Evolutionary conservation across 176 grass and related monocot genomes (phyloP).

Genomic region (Lolium multiflorum): DNA sequence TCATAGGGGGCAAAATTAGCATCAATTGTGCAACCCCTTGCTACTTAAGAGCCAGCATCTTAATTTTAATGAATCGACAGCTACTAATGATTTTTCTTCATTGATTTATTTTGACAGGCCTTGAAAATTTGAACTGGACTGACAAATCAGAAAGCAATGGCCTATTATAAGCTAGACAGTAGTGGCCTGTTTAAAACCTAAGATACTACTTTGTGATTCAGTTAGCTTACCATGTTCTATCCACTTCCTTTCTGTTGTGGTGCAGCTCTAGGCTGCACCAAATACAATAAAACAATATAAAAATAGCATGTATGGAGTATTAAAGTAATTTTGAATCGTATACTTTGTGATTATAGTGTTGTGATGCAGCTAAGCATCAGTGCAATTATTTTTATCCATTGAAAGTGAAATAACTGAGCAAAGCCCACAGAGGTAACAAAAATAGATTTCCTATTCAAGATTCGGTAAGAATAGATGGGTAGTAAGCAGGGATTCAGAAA

Average conservation of each 20-base stretch:
- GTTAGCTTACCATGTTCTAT: constrained; percentile 40
- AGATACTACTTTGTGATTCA: constrained; percentile 28
- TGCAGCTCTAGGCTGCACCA: background rate
- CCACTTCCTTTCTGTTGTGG: constrained; percentile 13
- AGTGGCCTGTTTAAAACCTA: background rate
- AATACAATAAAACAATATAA: background rate
- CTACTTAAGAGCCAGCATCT: constrained; percentile 15
- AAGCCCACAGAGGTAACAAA: too few relatives aligned
- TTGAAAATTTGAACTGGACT: background rate
- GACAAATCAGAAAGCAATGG: constrained; percentile 41
- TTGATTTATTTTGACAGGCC: background rate
- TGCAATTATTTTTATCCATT: constrained; percentile 8
- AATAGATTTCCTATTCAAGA: too few relatives aligned
- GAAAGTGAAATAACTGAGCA: constrained; percentile 21
- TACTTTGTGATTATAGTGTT: constrained; percentile 36
- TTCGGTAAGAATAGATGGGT: background rate
- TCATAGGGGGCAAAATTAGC: constrained; percentile 36
- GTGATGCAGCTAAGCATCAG: constrained; percentile 39
- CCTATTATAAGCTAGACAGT: background rate
- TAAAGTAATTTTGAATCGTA: constrained; percentile 6
- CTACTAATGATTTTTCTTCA: background rate
- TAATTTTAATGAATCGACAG: background rate
- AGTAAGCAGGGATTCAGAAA: too few relatives aligned
- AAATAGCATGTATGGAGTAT: background rate
- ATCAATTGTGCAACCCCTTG: constrained; percentile 4